Evolutionary conservation across 208 protist genomes (phyloP).

Genomic region (Phytomonas sp.): DNA sequence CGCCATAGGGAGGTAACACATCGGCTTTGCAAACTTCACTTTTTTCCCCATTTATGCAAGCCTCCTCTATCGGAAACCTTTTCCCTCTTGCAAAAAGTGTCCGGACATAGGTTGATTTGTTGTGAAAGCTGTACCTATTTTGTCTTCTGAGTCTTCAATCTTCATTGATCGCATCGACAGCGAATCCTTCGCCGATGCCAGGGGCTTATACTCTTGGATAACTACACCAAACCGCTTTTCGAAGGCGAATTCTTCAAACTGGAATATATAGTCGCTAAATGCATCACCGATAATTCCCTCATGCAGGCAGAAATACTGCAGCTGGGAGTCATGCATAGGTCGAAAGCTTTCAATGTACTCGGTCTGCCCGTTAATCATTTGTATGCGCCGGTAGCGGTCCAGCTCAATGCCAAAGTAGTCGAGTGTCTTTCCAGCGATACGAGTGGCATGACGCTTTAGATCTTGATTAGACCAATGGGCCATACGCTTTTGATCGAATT

Average conservation of each 20-base stretch:
- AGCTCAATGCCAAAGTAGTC: slow-evolving; percentile 78
- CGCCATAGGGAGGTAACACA: neutral
- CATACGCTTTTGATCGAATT: slow-evolving; percentile 76
- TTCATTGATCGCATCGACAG: slow-evolving; percentile 44
- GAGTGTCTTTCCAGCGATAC: slow-evolving; percentile 80
- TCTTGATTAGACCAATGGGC: slow-evolving; percentile 88
- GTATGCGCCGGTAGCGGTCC: slow-evolving; percentile 80
- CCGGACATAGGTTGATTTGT: slow-evolving; percentile 58
- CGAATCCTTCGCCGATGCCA: slow-evolving; percentile 52
- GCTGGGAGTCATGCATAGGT: slow-evolving; percentile 76
- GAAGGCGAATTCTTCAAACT: slow-evolving; percentile 88
- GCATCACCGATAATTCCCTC: slow-evolving; percentile 74
- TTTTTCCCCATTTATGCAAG: neutral
- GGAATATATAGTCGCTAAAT: slow-evolving; percentile 79
- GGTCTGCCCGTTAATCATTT: slow-evolving; percentile 84
- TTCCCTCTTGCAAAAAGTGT: slow-evolving; percentile 73
- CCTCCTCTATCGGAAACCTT: slow-evolving; percentile 39
- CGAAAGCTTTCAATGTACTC: slow-evolving; percentile 72
- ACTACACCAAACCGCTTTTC: slow-evolving; percentile 27
- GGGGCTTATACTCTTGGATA: slow-evolving; percentile 51
- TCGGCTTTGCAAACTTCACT: neutral
- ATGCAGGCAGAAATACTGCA: slow-evolving; percentile 86
- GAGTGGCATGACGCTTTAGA: slow-evolving; percentile 68
- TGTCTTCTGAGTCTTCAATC: slow-evolving; percentile 18
- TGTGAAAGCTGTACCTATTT: slow-evolving; percentile 15